A percentile compares a stretch with the other conserved stretches of the same genome.
Evolutionary conservation across 2,329 filamentous ascomycete genomes (phyloP).

Genomic region (Alternaria ethzedia): DNA sequence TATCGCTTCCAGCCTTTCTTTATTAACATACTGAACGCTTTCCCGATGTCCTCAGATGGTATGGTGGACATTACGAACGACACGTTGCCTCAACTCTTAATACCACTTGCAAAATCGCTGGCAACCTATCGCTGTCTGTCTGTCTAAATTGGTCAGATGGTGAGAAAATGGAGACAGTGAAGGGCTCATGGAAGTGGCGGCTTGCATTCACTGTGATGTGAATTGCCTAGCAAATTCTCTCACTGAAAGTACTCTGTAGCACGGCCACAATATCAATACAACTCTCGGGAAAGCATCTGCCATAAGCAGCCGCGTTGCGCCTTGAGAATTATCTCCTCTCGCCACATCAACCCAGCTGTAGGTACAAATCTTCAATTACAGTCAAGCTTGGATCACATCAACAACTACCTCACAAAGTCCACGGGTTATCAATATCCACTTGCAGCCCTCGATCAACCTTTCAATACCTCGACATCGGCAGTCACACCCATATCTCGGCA

Average conservation of each 20-base stretch:
- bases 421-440: background rate
- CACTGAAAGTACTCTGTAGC: background rate
- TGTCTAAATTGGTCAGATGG: background rate
- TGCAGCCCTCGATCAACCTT: too few relatives aligned
- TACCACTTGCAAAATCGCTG: background rate
- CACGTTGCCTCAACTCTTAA: background rate
- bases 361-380: background rate
- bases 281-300: background rate
- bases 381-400: background rate
- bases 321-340: background rate
- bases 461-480: background rate
- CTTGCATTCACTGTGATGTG: background rate
- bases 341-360: background rate
- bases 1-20: background rate
- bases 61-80: background rate
- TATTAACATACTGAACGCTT: background rate
- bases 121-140: background rate
- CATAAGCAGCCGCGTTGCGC: background rate
- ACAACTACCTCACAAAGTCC: background rate
- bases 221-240: background rate
- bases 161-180: background rate
- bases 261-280: background rate
- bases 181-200: background rate
- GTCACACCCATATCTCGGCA: background rate
- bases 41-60: background rate